A percentile compares a stretch with the other conserved stretches of the same genome.
These are phyloP conservation scores for Stachybotrys chlorohalonatus DNA, from an alignment of 2,329 filamentous ascomycete species.

Conservation along the genomic window DNA sequence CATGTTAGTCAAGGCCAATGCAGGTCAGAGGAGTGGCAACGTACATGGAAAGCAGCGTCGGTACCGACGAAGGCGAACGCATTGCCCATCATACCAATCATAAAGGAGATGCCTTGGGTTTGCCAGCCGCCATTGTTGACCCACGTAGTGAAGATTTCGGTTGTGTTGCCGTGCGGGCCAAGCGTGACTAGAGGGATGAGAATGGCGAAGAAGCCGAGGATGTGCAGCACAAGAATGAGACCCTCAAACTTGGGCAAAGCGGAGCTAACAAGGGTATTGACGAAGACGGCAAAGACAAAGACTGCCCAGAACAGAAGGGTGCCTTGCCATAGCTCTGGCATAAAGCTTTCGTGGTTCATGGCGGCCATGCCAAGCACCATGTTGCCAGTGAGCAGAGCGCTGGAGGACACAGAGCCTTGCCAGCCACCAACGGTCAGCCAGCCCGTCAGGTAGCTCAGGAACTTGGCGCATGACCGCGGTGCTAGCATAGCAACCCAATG, in stretches of 20 bases:
- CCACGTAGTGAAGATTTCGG: conserved; percentile 33
- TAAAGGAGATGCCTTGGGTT: conserved; percentile 32
- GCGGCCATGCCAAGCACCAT: conserved; percentile 28
- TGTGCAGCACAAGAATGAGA: conserved; percentile 38
- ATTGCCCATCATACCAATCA: conserved; percentile 32
- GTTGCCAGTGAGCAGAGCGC: conserved; percentile 32
- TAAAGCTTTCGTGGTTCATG: conserved; percentile 25
- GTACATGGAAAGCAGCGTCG: conserved; percentile 20
- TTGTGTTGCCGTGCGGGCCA: conserved; percentile 18
- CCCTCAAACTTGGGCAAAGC: conserved; percentile 41
- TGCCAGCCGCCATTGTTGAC: conserved; percentile 35
- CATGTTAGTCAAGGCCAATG: neutral
- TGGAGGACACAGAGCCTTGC: conserved; percentile 24
- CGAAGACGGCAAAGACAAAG: conserved; percentile 32
- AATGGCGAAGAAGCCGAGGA: conserved; percentile 24
- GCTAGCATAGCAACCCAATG: conserved; percentile 49
- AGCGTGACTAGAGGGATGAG: conserved; percentile 20
- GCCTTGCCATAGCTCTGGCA: conserved; percentile 33
- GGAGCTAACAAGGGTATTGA: conserved; percentile 39
- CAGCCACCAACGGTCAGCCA: conserved; percentile 42
- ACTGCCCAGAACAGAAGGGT: conserved; percentile 40
- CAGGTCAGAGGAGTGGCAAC: neutral
- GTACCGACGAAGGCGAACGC: conserved; percentile 24
- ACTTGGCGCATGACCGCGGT: conserved; percentile 36
- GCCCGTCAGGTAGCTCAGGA: conserved; percentile 42